These are phyloP conservation scores for Fusarium albidum DNA, from an alignment of 2,329 filamentous ascomycete genomes.

Conservation along the genomic window DNA sequence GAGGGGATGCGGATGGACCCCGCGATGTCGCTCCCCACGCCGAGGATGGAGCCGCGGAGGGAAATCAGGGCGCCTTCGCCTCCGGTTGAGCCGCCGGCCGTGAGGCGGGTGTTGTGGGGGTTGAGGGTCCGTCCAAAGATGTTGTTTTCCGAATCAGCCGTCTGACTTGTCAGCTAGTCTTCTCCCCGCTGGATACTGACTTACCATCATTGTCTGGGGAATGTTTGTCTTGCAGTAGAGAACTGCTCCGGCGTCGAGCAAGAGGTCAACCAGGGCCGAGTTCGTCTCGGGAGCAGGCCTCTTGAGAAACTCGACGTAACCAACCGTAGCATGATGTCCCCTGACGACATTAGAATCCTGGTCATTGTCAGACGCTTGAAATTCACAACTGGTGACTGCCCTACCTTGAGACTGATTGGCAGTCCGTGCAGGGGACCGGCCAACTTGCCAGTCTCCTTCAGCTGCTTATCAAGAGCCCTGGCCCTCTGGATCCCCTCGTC, in stretches of 20 bases:
- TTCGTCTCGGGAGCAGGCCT: slow-evolving; percentile 28
- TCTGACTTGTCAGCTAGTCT: slow-evolving; percentile 22
- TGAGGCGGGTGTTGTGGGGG: slow-evolving; percentile 45
- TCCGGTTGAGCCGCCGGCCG: slow-evolving; percentile 39
- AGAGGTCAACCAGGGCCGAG: slow-evolving; percentile 36
- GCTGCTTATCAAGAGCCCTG: slow-evolving; percentile 23
- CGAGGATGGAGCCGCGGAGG: slow-evolving; percentile 36
- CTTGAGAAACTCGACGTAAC: slow-evolving; percentile 38
- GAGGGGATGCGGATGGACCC: slow-evolving; percentile 62
- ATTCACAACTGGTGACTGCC: fast-evolving
- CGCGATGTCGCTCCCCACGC: slow-evolving; percentile 39
- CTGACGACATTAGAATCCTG: slow-evolving; percentile 36
- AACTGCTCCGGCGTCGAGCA: slow-evolving; percentile 39
- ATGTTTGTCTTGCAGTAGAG: slow-evolving; percentile 57
- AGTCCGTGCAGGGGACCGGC: slow-evolving; percentile 33
- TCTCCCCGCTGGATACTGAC: fast-evolving
- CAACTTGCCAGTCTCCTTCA: slow-evolving; percentile 31
- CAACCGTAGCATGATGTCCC: slow-evolving; percentile 36
- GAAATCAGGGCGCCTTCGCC: slow-evolving; percentile 36
- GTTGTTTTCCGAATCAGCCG: slow-evolving; percentile 50
- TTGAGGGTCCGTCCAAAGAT: slow-evolving; percentile 40
- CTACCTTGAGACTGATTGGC: slow-evolving; percentile 37
- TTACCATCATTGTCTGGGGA: slow-evolving; percentile 67
- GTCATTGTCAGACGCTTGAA: neutral
- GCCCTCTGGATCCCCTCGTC: slow-evolving; percentile 29